Evolutionary conservation across 2,329 filamentous ascomycete genomes (phyloP), one percentile per base, ranked within the genome.

Genomic region (Cytospora piceicola): DNA sequence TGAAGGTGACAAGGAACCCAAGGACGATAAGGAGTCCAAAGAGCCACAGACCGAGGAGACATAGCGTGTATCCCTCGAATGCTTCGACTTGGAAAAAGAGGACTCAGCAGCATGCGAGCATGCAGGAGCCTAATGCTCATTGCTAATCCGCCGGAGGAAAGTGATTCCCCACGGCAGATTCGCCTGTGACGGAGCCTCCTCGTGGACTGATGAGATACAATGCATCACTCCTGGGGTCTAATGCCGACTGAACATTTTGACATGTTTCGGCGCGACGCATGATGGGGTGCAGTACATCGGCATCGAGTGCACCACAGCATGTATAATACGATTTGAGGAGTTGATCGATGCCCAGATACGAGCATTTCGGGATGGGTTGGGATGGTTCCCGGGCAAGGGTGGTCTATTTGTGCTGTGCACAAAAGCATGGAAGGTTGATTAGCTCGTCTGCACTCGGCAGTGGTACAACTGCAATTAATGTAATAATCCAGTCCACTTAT

Each of bases 1-100:
- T 39, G 69, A 73, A 27, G 66, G 69, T 46, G 56, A 68, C 39
- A 64, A 73, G n/a, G 64, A 66, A 32, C 9, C 62, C 14, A 34
- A 66, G 52, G 57, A 66, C 46, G 42, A 55, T 29, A 49, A 32
- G 15, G 32, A 58, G 39, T 12, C 32, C 24, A 32, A 66, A 46
- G 58, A 57, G 14, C 55, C 53, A 34, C 57, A 65, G 30, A 29
- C 20, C 32, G 36, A 53, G 29, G 63, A 60, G 15, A 34, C 52
- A 51, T 65, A 66, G 52, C n/a, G 42, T 30, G 15, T 7, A 15
- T 11, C 8, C 12, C 20, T 42, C 30, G 42, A 6, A 39, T 22
- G 14, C 17, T n/a, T 7, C 20, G n/a, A n/a, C 17, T 30, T 58
- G 32, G 32, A 56, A 30, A 57, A 36, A 30, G 34, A 15, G 36